Base-by-base conservation (phyloP, 441 rosid species). In the Populus hybrid region DNA sequence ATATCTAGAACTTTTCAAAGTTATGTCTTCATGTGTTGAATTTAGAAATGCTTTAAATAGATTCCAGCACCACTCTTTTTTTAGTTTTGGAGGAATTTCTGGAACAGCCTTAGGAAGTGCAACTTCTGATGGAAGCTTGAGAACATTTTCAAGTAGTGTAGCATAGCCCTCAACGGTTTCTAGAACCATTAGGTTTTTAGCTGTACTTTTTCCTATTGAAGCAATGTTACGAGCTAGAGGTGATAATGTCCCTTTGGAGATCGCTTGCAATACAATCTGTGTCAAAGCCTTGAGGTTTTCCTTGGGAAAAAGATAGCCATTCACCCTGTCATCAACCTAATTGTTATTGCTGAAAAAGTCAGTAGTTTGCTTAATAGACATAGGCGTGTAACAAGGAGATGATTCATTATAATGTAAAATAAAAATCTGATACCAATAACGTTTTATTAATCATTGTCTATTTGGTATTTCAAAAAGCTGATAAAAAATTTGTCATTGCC, bases 291-390 rank as follows among this genome's bases (percentile, higher is more conserved):
- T 78, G 72, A 83, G 82, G 81, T 93, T 83, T 81, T 87, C 86
- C 86, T 90, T 93, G 20, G 99, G 97, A 82, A 96, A 96, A 81
- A 96, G 89, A 84, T 86, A 93, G 69, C 94, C 93, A 69, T 88
- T 94, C 86, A 96, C 94, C 89, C 90, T 89, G 91, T 96, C 92
- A 81, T 88, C 90, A 71, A 94, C 96, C 99, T 94, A 82, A 86
- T 82, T 75, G 84, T 85, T 74, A 85, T 86, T 80, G 85, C 82
- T 83, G 83, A 85, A 77, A 77, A 35, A 83, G 88, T 93, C 80
- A 93, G 90, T 85, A 78, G 38, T 75, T 71, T 81, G 82, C 75
- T 16, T 53, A 53, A 53, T 53, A 18, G 61, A 53, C 61, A 53
- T 53, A 1, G 9, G 8, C 2, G n/a, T 18, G n/a, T 42, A 53